A percentile compares a stretch with the other conserved stretches of the same genome.
Conservation (phyloP, 768 basidiomycete genomes). For the Mycena floridula region DNA sequence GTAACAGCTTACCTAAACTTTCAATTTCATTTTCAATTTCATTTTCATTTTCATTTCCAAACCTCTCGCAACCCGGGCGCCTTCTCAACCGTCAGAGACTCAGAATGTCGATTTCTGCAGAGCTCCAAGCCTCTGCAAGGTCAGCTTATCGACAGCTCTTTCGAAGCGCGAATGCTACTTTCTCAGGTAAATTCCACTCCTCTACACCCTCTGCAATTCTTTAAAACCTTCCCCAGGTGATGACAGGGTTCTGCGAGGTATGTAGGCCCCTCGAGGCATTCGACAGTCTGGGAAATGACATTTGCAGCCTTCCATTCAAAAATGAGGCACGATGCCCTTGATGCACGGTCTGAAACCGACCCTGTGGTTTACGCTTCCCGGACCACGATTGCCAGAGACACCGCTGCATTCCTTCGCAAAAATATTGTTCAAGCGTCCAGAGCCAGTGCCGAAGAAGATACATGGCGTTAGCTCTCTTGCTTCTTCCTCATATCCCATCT, state of each 20-base stretch:
- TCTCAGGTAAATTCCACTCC: constrained; percentile 39
- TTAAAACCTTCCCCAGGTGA: constrained; percentile 18
- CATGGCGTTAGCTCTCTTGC: constrained; percentile 46
- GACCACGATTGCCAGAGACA: constrained; percentile 56
- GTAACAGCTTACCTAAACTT: too few relatives aligned
- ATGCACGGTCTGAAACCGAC: constrained; percentile 35
- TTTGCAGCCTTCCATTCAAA: constrained; percentile 78
- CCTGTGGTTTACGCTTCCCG: constrained; percentile 44
- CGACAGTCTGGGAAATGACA: too few relatives aligned
- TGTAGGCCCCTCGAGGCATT: too few relatives aligned
- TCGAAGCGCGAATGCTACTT: constrained; percentile 61
- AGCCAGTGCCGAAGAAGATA: constrained; percentile 37
- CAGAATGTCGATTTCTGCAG: constrained; percentile 44
- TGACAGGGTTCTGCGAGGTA: constrained; percentile 54
- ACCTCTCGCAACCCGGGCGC: too few relatives aligned
- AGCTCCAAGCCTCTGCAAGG: constrained; percentile 59
- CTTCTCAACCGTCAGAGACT: too few relatives aligned
- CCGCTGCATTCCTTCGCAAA: constrained; percentile 65
- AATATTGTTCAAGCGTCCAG: constrained; percentile 83
- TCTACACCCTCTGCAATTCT: not conserved
- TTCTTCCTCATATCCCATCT: not conserved
- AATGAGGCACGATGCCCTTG: constrained; percentile 54
- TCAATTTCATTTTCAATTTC: too few relatives aligned
- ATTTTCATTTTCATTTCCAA: too few relatives aligned
- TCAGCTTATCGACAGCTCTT: constrained; percentile 70